Percentiles rank a stretch among this genome's conserved stretches.
phyloP scores from a whole-genome alignment of 352 stramenopile species.

The Phytophthora cajani region DNA sequence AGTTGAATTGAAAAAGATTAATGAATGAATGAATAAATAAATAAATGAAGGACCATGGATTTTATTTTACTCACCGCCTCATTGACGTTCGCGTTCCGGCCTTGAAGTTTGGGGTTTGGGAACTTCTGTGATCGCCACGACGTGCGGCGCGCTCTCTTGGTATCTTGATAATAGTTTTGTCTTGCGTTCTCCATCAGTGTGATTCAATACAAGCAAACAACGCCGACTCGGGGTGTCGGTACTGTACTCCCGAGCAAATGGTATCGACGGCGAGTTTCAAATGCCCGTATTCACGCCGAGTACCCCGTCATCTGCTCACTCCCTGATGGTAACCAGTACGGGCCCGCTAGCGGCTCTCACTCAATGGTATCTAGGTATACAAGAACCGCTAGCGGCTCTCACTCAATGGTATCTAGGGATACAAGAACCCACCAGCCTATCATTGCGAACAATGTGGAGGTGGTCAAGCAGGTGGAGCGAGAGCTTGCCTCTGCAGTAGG shows the following conservation, averaged over 20 bases:
- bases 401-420: too few species aligned
- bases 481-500: neutral
- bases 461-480: neutral
- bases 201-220: neutral
- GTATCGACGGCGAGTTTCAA: neutral
- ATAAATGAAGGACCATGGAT: neutral
- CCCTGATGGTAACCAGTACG: too few species aligned
- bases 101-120: neutral
- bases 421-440: too few species aligned
- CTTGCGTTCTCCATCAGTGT: neutral
- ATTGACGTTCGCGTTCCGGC: neutral
- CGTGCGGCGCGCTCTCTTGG: neutral
- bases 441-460: neutral
- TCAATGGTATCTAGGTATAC: too few species aligned
- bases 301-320: neutral
- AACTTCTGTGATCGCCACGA: neutral
- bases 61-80: neutral
- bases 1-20: neutral
- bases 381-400: too few species aligned
- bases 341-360: too few species aligned
- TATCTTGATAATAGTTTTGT: neutral
- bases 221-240: neutral
- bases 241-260: neutral
- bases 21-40: neutral
- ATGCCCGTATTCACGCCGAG: neutral